These are phyloP conservation scores for Nicotiana benthamiana DNA, from an alignment of 257 asterid species.

Conservation along the genomic window DNA sequence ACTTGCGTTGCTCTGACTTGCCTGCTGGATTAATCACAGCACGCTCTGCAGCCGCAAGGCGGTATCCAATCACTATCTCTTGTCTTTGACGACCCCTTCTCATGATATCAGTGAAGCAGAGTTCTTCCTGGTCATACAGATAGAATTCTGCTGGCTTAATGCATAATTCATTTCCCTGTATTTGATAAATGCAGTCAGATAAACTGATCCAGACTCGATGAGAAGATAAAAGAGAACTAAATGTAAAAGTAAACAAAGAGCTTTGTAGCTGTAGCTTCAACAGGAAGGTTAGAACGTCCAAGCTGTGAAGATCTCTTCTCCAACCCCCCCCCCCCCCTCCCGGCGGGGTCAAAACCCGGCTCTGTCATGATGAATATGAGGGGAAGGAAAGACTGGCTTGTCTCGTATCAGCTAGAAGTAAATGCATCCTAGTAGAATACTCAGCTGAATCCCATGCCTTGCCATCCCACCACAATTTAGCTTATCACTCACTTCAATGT, in stretches of 20 bases:
- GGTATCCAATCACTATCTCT: slow-evolving; percentile 82
- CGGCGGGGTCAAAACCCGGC: too few relatives aligned
- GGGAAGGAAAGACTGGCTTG: neutral
- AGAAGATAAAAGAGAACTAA: neutral
- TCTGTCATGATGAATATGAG: neutral
- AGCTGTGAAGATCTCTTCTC: neutral
- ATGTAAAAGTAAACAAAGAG: neutral
- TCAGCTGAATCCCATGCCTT: neutral
- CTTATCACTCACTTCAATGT: neutral
- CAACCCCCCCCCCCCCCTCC: neutral
- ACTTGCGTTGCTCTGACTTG: slow-evolving; percentile 54
- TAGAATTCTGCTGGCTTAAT: slow-evolving; percentile 92
- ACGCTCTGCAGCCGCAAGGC: slow-evolving; percentile 61
- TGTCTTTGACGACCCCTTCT: slow-evolving; percentile 69
- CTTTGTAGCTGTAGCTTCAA: neutral
- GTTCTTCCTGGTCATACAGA: slow-evolving; percentile 86
- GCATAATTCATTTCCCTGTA: slow-evolving; percentile 95
- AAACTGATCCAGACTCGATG: neutral
- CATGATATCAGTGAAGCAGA: slow-evolving; percentile 78
- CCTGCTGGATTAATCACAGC: slow-evolving; percentile 75
- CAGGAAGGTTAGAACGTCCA: neutral
- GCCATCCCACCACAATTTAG: neutral
- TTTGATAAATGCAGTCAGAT: neutral
- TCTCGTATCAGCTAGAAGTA: neutral
- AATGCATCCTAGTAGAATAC: neutral